Evolutionary conservation across 2,329 filamentous ascomycete species (phyloP).

Genomic region (Hymenoscyphus albidus): DNA sequence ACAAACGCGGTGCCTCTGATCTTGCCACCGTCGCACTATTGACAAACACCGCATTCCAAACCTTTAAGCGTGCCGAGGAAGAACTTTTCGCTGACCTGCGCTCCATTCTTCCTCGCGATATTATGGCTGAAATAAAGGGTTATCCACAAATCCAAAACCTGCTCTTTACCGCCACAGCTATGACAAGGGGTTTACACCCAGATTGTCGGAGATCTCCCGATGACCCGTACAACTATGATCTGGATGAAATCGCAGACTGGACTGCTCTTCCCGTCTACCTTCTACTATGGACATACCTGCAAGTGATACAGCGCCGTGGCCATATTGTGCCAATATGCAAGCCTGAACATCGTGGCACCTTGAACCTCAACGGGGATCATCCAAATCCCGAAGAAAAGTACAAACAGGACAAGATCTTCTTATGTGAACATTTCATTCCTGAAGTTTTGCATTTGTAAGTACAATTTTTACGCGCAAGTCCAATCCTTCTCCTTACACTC

Average conservation of each 20-base stretch:
- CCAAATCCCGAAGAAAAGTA: background rate
- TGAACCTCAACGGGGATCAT: background rate
- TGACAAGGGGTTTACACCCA: background rate
- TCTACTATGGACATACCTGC: background rate
- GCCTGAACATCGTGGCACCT: background rate
- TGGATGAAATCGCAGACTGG: slow-evolving; percentile 9
- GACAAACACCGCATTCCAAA: background rate
- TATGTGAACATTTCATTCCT: background rate
- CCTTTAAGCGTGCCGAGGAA: background rate
- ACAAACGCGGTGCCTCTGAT: background rate
- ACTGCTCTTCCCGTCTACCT: slow-evolving; percentile 1
- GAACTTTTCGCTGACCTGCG: background rate
- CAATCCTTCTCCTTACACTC: too few species aligned
- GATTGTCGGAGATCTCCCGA: background rate
- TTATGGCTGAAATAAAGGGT: background rate
- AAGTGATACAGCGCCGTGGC: background rate
- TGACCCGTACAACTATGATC: slow-evolving; percentile 8
- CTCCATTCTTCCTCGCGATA: background rate
- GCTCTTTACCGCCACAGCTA: background rate
- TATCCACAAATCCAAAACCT: background rate
- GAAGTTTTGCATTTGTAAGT: slow-evolving; percentile 8
- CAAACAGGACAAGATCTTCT: background rate
- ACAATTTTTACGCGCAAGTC: background rate
- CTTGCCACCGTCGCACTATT: background rate
- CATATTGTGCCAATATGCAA: background rate